phyloP scores from a whole-genome alignment of 2,329 filamentous ascomycete species.

The Apiospora malaysiana region DNA sequence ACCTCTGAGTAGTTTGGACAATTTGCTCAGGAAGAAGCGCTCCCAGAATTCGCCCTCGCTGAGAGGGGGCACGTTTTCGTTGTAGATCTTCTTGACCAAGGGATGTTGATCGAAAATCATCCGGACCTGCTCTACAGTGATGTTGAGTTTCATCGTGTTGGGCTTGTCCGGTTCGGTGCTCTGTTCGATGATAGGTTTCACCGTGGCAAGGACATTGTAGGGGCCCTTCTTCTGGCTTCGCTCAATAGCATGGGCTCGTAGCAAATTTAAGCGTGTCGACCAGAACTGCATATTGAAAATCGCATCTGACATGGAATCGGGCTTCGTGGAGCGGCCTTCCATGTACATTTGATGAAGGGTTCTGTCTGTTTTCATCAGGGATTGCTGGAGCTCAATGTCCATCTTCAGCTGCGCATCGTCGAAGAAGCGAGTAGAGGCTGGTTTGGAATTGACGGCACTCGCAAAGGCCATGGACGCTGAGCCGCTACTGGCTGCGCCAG shows the following conservation, averaged over 20 bases:
- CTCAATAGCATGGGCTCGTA: conserved; percentile 91
- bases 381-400: conserved; percentile 85
- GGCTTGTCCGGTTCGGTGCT: conserved; percentile 38
- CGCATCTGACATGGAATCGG: conserved; percentile 77
- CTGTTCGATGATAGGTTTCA: conserved; percentile 77
- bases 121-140: conserved; percentile 90
- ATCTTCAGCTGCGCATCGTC: conserved; percentile 79
- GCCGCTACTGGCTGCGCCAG: conserved; percentile 46
- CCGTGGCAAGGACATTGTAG: conserved; percentile 90
- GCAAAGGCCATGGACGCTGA: conserved; percentile 81
- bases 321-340: conserved; percentile 82
- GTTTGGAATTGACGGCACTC: conserved; percentile 65
- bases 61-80: conserved; percentile 87
- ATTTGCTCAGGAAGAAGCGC: conserved; percentile 87
- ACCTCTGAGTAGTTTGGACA: conserved; percentile 91
- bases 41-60: conserved; percentile 88
- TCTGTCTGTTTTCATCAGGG: conserved; percentile 81
- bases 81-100: conserved; percentile 86
- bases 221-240: conserved; percentile 83
- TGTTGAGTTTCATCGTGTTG: conserved; percentile 77
- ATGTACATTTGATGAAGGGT: conserved; percentile 83
- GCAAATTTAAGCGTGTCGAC: conserved; percentile 83
- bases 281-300: conserved; percentile 94
- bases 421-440: conserved; percentile 70
- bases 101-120: conserved; percentile 94